Conservation (phyloP, 805 yeast species). For the Allodekkera sacchari region DNA sequence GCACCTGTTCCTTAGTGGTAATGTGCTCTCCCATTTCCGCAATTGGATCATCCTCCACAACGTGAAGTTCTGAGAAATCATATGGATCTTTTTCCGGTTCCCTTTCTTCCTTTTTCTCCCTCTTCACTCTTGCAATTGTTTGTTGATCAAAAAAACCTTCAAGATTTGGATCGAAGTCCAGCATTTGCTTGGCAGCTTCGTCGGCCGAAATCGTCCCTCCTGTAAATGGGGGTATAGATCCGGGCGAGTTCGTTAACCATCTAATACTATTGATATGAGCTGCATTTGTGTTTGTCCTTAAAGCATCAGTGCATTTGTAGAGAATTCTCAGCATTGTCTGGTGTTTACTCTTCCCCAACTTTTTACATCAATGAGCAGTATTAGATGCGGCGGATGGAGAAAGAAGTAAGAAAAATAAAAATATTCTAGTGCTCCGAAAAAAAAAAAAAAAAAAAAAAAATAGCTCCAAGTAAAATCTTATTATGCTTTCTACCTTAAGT, state of each 20-base stretch:
- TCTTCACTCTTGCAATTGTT: conserved; percentile 2
- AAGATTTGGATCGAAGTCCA: conserved; percentile 22
- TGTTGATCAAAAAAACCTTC: conserved; percentile 18
- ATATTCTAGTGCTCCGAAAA: too few species aligned
- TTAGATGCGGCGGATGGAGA: too few species aligned
- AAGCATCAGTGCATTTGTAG: too few species aligned
- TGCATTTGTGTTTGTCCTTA: too few species aligned
- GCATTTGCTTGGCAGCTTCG: conserved; percentile 11
- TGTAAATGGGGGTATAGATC: not conserved
- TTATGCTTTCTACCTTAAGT: too few species aligned
- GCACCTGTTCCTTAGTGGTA: not conserved
- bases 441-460: too few species aligned
- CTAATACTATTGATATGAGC: too few species aligned
- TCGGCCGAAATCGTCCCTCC: conserved; percentile 2
- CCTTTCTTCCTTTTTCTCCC: not conserved
- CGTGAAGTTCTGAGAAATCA: conserved; percentile 12
- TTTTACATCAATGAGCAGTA: too few species aligned
- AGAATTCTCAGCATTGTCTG: too few species aligned
- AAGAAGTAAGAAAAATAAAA: too few species aligned
- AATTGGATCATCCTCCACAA: conserved; percentile 1
- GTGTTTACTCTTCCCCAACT: too few species aligned
- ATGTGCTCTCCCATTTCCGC: not conserved
- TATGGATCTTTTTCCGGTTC: conserved; percentile 10
- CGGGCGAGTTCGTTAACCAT: not conserved
- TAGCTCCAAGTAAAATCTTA: too few species aligned